These are phyloP conservation scores for Fusarium setosum DNA, from an alignment of 2,329 filamentous ascomycete genomes.

Conservation along the genomic window DNA sequence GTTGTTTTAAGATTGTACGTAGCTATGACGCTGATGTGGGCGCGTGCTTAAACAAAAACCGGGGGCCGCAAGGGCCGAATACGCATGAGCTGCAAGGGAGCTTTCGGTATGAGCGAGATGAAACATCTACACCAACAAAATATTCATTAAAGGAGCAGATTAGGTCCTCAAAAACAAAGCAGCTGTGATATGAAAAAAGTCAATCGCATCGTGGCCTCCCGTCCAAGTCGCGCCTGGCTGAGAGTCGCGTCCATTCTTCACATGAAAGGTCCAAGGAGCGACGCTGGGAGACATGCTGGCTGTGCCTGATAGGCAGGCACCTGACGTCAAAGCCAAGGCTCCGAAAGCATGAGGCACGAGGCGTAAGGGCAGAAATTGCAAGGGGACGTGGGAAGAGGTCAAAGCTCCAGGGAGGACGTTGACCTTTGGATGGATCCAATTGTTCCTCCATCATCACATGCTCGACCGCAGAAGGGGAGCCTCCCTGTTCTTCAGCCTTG, in stretches of 20 bases:
- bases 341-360: slow-evolving; percentile 12
- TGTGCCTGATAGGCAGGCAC: slow-evolving; percentile 43
- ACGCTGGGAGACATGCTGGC: slow-evolving; percentile 24
- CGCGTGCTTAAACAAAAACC: slow-evolving; percentile 36
- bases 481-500: not conserved
- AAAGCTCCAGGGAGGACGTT: not conserved
- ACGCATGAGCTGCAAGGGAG: slow-evolving; percentile 13
- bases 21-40: slow-evolving; percentile 41
- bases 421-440: not conserved
- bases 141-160: not conserved
- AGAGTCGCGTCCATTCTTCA: slow-evolving; percentile 15
- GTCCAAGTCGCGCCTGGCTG: slow-evolving; percentile 9
- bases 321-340: slow-evolving; percentile 41
- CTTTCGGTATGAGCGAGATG: not conserved
- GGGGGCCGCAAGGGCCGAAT: slow-evolving; percentile 29
- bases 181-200: not conserved
- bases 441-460: not conserved
- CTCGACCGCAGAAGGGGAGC: not conserved
- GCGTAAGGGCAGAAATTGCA: slow-evolving; percentile 18
- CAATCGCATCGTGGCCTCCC: not conserved
- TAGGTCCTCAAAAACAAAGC: not conserved
- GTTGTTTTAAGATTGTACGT: slow-evolving; percentile 17
- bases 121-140: not conserved
- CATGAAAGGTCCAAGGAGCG: slow-evolving; percentile 21
- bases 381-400: slow-evolving; percentile 2